phyloP scores from a whole-genome alignment of 148 eudicot species.

The Oxyria digyna region DNA sequence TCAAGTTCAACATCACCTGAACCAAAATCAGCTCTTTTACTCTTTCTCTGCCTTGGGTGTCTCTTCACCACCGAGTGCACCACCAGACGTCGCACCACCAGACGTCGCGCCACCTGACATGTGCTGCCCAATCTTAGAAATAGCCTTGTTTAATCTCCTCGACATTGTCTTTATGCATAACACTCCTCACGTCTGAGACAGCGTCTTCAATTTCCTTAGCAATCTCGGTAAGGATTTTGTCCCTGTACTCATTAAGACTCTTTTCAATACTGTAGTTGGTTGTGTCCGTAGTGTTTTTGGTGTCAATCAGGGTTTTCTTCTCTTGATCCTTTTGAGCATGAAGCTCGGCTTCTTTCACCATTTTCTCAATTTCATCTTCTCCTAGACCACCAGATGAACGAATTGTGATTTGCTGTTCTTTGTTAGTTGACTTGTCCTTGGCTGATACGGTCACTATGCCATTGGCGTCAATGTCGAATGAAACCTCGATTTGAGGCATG shows the following conservation, averaged over 20 bases:
- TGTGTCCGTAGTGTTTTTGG: not conserved
- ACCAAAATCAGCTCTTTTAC: not conserved
- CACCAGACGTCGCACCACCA: slow-evolving; percentile 1
- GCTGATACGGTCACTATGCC: slow-evolving; percentile 5
- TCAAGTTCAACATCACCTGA: not conserved
- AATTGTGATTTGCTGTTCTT: slow-evolving; percentile 16
- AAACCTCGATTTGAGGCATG: slow-evolving; percentile 6
- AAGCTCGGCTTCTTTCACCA: slow-evolving; percentile 9
- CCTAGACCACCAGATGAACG: not conserved
- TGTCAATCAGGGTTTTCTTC: slow-evolving; percentile 3
- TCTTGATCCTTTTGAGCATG: slow-evolving; percentile 9
- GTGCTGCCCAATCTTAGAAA: slow-evolving; percentile 10
- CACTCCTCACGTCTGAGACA: not conserved
- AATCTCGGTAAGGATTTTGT: slow-evolving; percentile 2
- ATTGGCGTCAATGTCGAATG: no score
- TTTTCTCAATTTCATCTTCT: slow-evolving; percentile 1
- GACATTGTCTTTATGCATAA: not conserved
- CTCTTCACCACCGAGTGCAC: slow-evolving; percentile 1
- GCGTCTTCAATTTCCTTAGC: slow-evolving; percentile 5
- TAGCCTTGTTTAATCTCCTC: slow-evolving; percentile 7
- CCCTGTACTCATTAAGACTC: slow-evolving; percentile 7
- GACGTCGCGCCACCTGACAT: not conserved
- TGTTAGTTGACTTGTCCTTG: slow-evolving; percentile 17
- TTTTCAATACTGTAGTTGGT: slow-evolving; percentile 6
- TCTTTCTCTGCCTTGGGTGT: not conserved